Evolutionary conservation across 805 yeast species (phyloP), one percentile per base, ranked within the genome.

Genomic region (Candida pseudofarinosa): DNA sequence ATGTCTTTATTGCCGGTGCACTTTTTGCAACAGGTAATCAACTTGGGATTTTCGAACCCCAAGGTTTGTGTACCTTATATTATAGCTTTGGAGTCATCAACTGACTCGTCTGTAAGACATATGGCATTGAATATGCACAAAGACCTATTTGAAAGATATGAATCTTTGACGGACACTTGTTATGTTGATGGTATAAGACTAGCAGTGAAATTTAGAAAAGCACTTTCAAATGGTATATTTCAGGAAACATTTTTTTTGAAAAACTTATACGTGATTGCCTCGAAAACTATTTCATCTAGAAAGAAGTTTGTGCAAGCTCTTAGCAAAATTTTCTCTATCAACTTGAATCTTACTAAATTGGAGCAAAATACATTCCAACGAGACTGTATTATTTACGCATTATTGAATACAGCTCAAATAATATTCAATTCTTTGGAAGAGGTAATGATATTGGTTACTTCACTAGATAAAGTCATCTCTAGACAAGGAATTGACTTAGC

Each of bases 31-130:
- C 58, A 77, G 35, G 76, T 83, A 18, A 73, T 83, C 7, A 71
- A 71, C 20, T 69, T 80, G 41, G 95, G 95, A 0, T 83, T 78
- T 59, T 83, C 85, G 0, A 86, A 84, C 54, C 96, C 96, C 1
- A 74, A 85, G 43, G 53, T 76, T 3, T 78, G 88, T 52, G 75
- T 83, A 4, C 77, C 89, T 0, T 82, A 89, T 0, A 69, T 86
- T 0, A 73, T 87, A 43, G 91, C 91, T 0, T 63, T 88, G 30
- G 81, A 81, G 44, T 69, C 85, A 0, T 79, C 88, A 0, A 60
- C 67, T 1, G 60, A 66, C 14, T 56, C 55, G 3, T 55, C 60
- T 8, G 69, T 85, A 14, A 66, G 74, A 26, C 57, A 56, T 2
- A 60, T 73, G 8, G 88, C 89, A 0, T 44, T 67, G 1, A 71